Evolutionary conservation across 352 stramenopile species (phyloP).

Genomic region (Pythium biforme): DNA sequence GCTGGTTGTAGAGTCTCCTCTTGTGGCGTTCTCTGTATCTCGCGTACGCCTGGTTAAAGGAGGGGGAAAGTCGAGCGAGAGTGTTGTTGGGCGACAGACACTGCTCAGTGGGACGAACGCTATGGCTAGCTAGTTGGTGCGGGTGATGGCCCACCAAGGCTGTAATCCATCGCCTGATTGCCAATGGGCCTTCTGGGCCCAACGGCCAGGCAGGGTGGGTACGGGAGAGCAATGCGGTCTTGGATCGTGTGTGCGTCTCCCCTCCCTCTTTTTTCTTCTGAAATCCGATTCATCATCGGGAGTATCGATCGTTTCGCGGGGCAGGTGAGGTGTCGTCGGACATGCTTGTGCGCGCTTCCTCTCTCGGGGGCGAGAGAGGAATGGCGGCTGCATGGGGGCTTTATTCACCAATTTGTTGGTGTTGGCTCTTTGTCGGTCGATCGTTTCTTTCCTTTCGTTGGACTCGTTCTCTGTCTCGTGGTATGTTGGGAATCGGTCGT

Average conservation of each 20-base stretch:
- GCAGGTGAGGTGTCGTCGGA: neutral
- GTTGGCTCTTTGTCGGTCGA: neutral
- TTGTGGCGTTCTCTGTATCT: neutral
- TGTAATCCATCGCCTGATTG: conserved; percentile 56
- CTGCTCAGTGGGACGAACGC: conserved; percentile 25
- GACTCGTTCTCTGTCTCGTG: neutral
- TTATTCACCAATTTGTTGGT: neutral
- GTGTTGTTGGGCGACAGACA: neutral
- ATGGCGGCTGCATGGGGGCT: neutral
- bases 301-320: conserved; percentile 27
- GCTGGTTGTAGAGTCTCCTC: neutral
- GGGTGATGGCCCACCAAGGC: conserved; percentile 80
- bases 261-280: neutral
- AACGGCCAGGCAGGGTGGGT: neutral
- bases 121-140: conserved; percentile 58
- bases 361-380: neutral
- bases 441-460: conserved; percentile 5
- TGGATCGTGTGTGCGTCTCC: too few relatives aligned
- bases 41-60: neutral
- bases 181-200: neutral
- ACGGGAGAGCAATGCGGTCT: neutral
- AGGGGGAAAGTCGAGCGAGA: conserved; percentile 7
- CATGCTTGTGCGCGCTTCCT: neutral
- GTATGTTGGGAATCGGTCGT: neutral
- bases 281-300: conserved; percentile 34